Base-by-base conservation (phyloP, 2,329 filamentous ascomycete genomes). In the Neonectria sp. region DNA sequence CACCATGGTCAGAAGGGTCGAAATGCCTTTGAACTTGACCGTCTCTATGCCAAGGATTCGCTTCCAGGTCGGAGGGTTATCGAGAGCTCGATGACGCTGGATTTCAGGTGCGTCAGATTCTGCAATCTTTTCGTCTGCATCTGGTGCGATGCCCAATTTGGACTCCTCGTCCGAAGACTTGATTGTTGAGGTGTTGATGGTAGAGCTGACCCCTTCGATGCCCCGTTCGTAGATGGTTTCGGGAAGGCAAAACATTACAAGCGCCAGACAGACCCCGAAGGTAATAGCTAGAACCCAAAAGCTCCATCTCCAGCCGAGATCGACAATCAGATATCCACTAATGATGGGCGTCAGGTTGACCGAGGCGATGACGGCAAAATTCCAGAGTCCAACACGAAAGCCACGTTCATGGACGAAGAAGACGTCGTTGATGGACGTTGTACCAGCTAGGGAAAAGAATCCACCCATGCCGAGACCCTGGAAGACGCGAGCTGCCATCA, bases 351-450 rank as follows among this genome's bases (percentile, higher is more conserved):
- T 33, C 4, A 55, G 45, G 25, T 61, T 61, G 21, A 61, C 58
- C 6, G 46, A 61, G 21, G 40, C 48, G 29, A 61, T 61, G 17
- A 61, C 58, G 13, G 48, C 58, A 46, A 53, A 61, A 24, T 61
- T 61, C 58, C 58, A 61, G 2, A 61, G 25, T 24, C 58, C 48
- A 24, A 52, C 58, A 17, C 58, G 35, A 7, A 24, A 37, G 7
- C 58, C 58, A 9, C 58, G 58, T 43, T 61, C 46, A 15, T 55
- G 58, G 6, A 61, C 35, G n/a, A 53, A 61, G 35, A 61, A 61
- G 13, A 61, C 58, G 25, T 61, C 58, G 27, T 61, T 61, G 35
- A 61, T 52, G 4, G 49, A 61, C 3, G 49, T 52, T 13, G 58
- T 61, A 6, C 58, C 58, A 3, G 58, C 58, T 4, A 61, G 11